phyloP scores from a whole-genome alignment of 495 filamentous ascomycete genomes.

The Podospora bellae-mahoneyi region DNA sequence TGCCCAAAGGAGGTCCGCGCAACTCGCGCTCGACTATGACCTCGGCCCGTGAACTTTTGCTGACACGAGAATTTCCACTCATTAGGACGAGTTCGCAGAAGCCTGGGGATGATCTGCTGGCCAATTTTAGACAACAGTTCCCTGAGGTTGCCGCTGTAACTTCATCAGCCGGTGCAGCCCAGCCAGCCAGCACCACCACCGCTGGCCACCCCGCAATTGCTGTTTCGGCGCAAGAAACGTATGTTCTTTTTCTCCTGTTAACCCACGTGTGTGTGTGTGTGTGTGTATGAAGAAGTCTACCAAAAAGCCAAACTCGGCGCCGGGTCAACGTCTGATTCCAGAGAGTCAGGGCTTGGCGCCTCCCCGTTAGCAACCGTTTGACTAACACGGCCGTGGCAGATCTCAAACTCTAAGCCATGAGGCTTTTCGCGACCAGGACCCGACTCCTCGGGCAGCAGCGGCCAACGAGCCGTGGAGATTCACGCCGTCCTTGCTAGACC shows the following conservation, averaged over 20 bases:
- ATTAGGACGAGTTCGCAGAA: conserved; percentile 79
- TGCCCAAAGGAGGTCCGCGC: not conserved
- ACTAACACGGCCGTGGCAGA: conserved; percentile 26
- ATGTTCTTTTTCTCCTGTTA: conserved; percentile 5
- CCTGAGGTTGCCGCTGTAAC: conserved; percentile 54
- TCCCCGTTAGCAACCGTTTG: not conserved
- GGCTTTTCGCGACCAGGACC: conserved; percentile 71
- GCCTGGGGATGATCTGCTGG: conserved; percentile 78
- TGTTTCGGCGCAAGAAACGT: conserved; percentile 51
- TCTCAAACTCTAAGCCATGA: conserved; percentile 41
- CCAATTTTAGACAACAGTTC: conserved; percentile 76
- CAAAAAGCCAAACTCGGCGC: not conserved
- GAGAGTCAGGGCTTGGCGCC: conserved; percentile 1
- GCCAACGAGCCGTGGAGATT: conserved; percentile 76
- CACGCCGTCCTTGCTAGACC: conserved; percentile 82
- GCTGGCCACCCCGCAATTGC: conserved; percentile 40
- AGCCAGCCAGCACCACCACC: conserved; percentile 36
- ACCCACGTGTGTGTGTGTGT: no score
- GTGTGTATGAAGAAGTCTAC: no score
- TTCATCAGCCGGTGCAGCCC: conserved; percentile 32
- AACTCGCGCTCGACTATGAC: not conserved
- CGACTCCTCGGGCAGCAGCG: conserved; percentile 61
- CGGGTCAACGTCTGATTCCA: not conserved
- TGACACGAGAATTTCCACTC: conserved; percentile 23
- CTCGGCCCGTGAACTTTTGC: conserved; percentile 5